Evolutionary conservation across 2,329 filamentous ascomycete genomes (phyloP).

Genomic region (Dothistroma septosporum): DNA sequence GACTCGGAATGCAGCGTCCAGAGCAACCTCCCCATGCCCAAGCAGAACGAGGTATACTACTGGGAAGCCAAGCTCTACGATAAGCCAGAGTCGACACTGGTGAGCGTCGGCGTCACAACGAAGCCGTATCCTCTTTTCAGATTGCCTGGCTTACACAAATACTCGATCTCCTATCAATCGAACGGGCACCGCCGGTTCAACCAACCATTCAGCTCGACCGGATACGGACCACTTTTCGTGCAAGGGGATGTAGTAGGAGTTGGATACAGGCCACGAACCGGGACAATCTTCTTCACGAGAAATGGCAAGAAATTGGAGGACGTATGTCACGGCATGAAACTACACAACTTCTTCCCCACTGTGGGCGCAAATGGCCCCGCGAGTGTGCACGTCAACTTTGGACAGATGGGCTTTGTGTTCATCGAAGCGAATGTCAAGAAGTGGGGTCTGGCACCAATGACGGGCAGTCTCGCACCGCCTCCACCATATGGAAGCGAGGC

Average conservation of each 20-base stretch:
- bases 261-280: conserved; percentile 89
- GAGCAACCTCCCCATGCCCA: conserved; percentile 92
- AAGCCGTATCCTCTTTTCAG: conserved; percentile 96
- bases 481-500: conserved; percentile 96
- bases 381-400: conserved; percentile 93
- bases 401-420: conserved; percentile 96
- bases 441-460: conserved; percentile 96
- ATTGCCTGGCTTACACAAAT: conserved; percentile 88
- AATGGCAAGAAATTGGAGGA: conserved; percentile 98
- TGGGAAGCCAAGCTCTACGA: conserved; percentile 99
- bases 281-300: conserved; percentile 94
- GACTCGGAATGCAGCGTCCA: conserved; percentile 97
- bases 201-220: conserved; percentile 77
- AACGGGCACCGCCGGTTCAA: conserved; percentile 83
- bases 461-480: conserved; percentile 87
- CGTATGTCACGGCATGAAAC: conserved; percentile 84
- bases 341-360: conserved; percentile 95
- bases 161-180: conserved; percentile 86
- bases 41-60: conserved; percentile 99
- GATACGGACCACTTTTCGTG: conserved; percentile 77
- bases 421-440: conserved; percentile 99
- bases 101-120: conserved; percentile 91
- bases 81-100: conserved; percentile 80
- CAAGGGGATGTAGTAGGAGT: conserved; percentile 96
- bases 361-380: conserved; percentile 94